Base-by-base conservation (phyloP, 164 flowering plant genomes). In the Echeveria elegans region DNA sequence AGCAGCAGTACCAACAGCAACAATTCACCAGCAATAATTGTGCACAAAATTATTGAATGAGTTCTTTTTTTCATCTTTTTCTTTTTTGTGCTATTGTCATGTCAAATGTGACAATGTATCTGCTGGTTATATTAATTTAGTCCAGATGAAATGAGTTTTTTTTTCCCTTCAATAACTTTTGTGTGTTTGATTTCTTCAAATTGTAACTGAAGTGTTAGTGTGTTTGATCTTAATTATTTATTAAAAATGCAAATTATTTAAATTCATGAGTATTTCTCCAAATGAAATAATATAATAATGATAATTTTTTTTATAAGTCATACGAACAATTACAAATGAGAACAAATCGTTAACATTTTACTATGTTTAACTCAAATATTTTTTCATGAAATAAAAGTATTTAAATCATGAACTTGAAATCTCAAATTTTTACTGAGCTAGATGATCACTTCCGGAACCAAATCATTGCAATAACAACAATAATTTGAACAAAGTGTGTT, bases 1-100 rank as follows among this genome's bases (percentile, higher is more conserved):
- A 4, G 56, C 56, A 4, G 56, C 56, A n/a, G 56, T 69, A 79
- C 56, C 56, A 50, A 23, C 88, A 82, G 65, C 85, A 83, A 56
- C 88, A 85, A 36, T 41, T 79, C 67, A 71, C 68, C 73, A 67
- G 38, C 76, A 71, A 52, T 71, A 47, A 50, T 12, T 32, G 34
- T n/a, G 61, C 6, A 4, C 6, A 41, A 29, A 31, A 24, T 19
- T 18, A 30, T 53, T 26, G 21, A 37, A 28, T 12, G 56, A 47
- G 19, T 53, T 53, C 12, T 52, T 53, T 24, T 11, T 23, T 24
- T n/a, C n/a, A n/a, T n/a, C n/a, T n/a, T n/a, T n/a, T n/a, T n/a
- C n/a, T n/a, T n/a, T n/a, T 50, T 50, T 50, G 5, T 8, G 53
- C 14, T 53, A 53, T 53, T 53, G 59, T 53, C 59, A 53, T 53